These are phyloP conservation scores for Dactylellina leptospora DNA, from an alignment of 2,329 filamentous ascomycete species.

Conservation along the genomic window DNA sequence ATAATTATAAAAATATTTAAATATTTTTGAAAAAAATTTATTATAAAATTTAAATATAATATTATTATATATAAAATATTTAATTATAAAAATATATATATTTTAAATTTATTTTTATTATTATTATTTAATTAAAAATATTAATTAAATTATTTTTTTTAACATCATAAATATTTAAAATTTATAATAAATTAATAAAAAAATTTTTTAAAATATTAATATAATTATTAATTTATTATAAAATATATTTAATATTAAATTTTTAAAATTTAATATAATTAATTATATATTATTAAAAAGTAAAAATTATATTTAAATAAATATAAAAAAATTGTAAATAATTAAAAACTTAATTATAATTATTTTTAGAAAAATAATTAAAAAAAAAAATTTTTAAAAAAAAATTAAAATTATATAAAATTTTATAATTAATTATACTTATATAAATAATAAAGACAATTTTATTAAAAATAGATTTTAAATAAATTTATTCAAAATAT, in stretches of 20 bases:
- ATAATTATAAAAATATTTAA: background rate
- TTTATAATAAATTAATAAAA: background rate
- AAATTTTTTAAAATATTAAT: background rate
- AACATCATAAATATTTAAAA: background rate
- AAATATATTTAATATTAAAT: background rate
- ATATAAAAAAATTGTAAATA: background rate
- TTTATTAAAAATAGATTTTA: too few relatives aligned
- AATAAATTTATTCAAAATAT: too few relatives aligned
- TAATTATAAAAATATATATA: too few relatives aligned
- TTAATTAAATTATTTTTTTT: too few relatives aligned
- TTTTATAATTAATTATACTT: background rate
- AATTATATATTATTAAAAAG: background rate
- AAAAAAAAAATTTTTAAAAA: background rate
- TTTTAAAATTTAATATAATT: too few relatives aligned
- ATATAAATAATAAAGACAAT: too few relatives aligned
- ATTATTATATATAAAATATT: background rate
- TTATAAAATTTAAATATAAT: background rate
- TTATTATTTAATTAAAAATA: background rate
- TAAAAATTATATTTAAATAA: background rate
- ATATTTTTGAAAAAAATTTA: background rate
- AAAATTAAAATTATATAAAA: background rate
- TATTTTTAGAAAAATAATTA: too few relatives aligned
- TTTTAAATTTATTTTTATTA: background rate
- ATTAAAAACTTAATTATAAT: background rate
- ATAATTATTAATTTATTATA: too few relatives aligned